Evolutionary conservation across 768 basidiomycete genomes (phyloP).

Genomic region (Suillus brevipes): DNA sequence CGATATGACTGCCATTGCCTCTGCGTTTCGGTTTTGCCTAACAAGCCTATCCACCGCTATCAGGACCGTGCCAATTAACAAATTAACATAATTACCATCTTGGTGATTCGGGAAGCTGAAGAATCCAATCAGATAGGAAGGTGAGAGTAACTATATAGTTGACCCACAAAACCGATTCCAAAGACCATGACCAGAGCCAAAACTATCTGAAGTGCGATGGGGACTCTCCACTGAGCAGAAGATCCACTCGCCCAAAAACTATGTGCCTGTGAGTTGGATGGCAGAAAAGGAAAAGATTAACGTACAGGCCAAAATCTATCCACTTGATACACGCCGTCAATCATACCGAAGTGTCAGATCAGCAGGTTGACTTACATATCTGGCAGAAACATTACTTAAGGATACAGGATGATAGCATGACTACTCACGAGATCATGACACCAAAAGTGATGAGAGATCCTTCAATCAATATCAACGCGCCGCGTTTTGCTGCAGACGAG

Average conservation of each 20-base stretch:
- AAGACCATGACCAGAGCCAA: conserved; percentile 55
- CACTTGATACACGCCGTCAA: conserved; percentile 37
- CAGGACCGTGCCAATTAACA: background rate
- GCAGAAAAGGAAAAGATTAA: conserved; percentile 7
- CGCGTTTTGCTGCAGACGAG: conserved; percentile 57
- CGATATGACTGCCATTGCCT: conserved; percentile 62
- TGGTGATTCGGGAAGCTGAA: conserved; percentile 58
- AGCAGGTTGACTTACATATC: conserved; percentile 14
- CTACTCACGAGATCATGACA: conserved; percentile 58
- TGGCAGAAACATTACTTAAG: conserved; percentile 1
- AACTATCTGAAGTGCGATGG: conserved; percentile 59
- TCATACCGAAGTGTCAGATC: background rate
- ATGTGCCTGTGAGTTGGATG: background rate
- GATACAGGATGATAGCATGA: background rate
- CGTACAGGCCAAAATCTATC: conserved; percentile 64
- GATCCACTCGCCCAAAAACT: conserved; percentile 53
- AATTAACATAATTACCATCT: conserved; percentile 42
- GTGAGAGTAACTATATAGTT: background rate
- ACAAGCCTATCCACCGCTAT: conserved; percentile 43
- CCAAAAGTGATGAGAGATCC: conserved; percentile 65
- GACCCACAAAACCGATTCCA: conserved; percentile 49
- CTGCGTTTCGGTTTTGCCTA: conserved; percentile 52
- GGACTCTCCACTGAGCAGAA: conserved; percentile 62
- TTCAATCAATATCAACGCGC: conserved; percentile 65
- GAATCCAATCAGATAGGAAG: conserved; percentile 8